These are phyloP conservation scores for Suillus subalutaceus DNA, from an alignment of 768 basidiomycete genomes.

Conservation along the genomic window DNA sequence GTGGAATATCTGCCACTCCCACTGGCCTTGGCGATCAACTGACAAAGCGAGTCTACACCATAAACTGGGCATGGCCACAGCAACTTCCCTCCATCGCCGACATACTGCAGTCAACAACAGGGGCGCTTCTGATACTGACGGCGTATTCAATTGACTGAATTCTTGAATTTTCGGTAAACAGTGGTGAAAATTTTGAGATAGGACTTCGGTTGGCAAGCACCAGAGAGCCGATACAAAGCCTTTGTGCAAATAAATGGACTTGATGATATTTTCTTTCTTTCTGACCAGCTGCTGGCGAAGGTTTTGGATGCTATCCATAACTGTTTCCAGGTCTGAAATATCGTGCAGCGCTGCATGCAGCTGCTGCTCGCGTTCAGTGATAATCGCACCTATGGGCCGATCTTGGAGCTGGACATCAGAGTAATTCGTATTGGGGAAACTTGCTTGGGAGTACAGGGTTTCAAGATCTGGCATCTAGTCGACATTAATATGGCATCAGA, in stretches of 20 bases:
- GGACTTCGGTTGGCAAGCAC: conserved; percentile 47
- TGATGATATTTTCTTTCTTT: conserved; percentile 15
- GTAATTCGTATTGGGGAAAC: conserved; percentile 15
- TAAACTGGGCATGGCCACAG: conserved; percentile 41
- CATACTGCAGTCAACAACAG: conserved; percentile 45
- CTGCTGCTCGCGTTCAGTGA: conserved; percentile 20
- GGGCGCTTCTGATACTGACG: conserved; percentile 30
- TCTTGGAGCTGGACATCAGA: conserved; percentile 16
- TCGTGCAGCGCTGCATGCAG: conserved; percentile 17
- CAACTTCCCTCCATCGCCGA: conserved; percentile 44
- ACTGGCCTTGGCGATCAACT: background rate
- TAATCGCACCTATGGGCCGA: conserved; percentile 18
- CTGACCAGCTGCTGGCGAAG: conserved; percentile 17
- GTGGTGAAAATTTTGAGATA: conserved; percentile 47
- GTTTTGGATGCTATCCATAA: conserved; percentile 17
- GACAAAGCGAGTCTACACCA: conserved; percentile 46
- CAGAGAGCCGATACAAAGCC: conserved; percentile 35
- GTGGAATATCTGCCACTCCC: conserved; percentile 14
- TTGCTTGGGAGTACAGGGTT: conserved; percentile 18
- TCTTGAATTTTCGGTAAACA: conserved; percentile 29
- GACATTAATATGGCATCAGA: too few species aligned
- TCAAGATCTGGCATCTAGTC: conserved; percentile 19
- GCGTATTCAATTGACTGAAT: background rate
- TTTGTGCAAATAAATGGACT: conserved; percentile 24
- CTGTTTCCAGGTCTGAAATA: conserved; percentile 14